Conservation (phyloP, 2,329 filamentous ascomycete species). For the Calycina herbarum region DNA sequence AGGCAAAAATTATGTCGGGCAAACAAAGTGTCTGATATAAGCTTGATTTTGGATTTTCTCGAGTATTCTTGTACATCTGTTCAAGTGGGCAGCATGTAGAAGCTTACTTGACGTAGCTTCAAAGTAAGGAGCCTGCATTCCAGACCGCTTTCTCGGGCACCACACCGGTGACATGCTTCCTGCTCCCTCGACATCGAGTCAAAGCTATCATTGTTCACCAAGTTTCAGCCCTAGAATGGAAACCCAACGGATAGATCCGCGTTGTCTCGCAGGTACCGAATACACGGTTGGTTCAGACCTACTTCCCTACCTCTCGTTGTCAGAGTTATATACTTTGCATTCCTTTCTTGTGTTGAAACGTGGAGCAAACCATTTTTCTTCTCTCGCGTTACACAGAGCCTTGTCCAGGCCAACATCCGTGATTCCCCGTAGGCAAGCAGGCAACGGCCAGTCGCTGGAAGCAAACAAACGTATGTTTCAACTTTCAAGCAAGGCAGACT, state of each 20-base stretch:
- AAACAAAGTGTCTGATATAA: background rate
- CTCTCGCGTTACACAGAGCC: slow-evolving; percentile 29
- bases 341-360: slow-evolving; percentile 19
- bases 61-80: background rate
- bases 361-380: slow-evolving; percentile 24
- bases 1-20: background rate
- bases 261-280: background rate
- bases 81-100: background rate
- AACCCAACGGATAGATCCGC: slow-evolving; percentile 8
- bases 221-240: slow-evolving; percentile 8
- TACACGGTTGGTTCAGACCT: background rate
- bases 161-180: background rate
- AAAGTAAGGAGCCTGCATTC: background rate
- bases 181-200: background rate
- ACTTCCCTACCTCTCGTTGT: slow-evolving; percentile 1
- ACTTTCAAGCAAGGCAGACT: slow-evolving; percentile 8
- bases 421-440: slow-evolving; percentile 9
- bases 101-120: background rate
- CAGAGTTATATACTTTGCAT: slow-evolving; percentile 5
- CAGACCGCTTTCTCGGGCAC: slow-evolving; percentile 1
- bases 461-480: slow-evolving; percentile 24
- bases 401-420: slow-evolving; percentile 18
- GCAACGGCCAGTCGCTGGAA: slow-evolving; percentile 21
- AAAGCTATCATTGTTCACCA: slow-evolving; percentile 2
- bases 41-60: background rate